Base-by-base conservation (phyloP, 148 eudicot genomes). In the Fallopia convolvulus region DNA sequence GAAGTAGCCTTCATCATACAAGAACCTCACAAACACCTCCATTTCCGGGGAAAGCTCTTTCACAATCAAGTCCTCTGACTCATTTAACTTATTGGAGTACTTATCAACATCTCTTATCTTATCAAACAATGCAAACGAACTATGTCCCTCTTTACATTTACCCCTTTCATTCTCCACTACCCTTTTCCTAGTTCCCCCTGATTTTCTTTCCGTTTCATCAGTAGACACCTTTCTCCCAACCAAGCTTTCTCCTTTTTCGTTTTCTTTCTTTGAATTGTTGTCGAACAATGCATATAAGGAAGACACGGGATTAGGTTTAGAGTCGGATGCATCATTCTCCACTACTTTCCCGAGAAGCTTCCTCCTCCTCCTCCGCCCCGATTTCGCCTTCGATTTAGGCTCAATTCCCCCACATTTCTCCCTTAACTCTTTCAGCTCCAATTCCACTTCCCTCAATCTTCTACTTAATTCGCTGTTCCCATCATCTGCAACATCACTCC, bases 1-100 rank as follows among this genome's bases (percentile, higher is more conserved):
- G 7, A 92, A 85, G 72, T 89, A 90, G 21, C 91, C 92, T 60
- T 78, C 61, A 21, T 79, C 80, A 70, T 85, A 84, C 88, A 92
- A 86, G 82, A 77, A 82, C 32, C 70, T 79, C 17, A 79, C 79
- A 77, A 89, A 86, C 79, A 71, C 39, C 47, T 75, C 76, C 94
- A 90, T 84, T 56, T 89, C 92, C 2, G 78, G 52, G 0, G 94
- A 86, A 70, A 89, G 83, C 80, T 85, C 84, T 77, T 84, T 89
- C 82, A 76, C 84, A 44, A 82, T 82, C 79, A 18, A 41, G 42
- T 73, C 26, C 52, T 39, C 70, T 77, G 21, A 30, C 77, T 70
- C 76, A 47, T 39, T 74, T 47, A 65, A 42, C 26, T 72, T 50
- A 23, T 70, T 72, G 74, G 14, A 40, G 26, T 17, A 41, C 32